Evolutionary conservation across 2,329 filamentous ascomycete species (phyloP).

Genomic region (Monilinia fructigena): DNA sequence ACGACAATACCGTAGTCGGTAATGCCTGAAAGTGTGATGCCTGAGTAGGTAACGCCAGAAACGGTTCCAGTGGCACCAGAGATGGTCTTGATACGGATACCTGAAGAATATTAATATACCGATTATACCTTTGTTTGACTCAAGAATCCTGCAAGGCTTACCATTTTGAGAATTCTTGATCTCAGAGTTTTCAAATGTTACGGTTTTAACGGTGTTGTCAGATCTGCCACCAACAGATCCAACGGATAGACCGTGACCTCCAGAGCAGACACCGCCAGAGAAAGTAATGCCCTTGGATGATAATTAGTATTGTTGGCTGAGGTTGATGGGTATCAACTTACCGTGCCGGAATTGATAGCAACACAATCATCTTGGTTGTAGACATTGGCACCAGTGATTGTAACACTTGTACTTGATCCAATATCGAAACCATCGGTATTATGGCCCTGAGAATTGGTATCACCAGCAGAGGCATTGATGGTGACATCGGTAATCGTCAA

Average conservation of each 20-base stretch:
- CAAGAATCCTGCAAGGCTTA: conserved; percentile 42
- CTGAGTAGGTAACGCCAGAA: conserved; percentile 50
- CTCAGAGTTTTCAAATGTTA: conserved; percentile 49
- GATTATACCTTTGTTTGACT: conserved; percentile 41
- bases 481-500: conserved; percentile 50
- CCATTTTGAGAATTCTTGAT: conserved; percentile 54
- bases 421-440: conserved; percentile 58
- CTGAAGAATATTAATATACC: conserved; percentile 38
- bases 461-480: conserved; percentile 56
- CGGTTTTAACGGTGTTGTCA: conserved; percentile 53
- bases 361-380: conserved; percentile 61
- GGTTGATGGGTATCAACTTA: conserved; percentile 42
- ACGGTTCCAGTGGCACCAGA: conserved; percentile 52
- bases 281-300: conserved; percentile 40
- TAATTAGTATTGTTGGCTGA: conserved; percentile 14
- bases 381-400: conserved; percentile 50
- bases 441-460: conserved; percentile 42
- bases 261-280: conserved; percentile 32
- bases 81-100: conserved; percentile 57
- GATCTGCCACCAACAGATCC: conserved; percentile 56
- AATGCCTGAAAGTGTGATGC: conserved; percentile 51
- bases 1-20: conserved; percentile 52
- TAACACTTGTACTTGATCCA: conserved; percentile 46
- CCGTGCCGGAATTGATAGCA: conserved; percentile 54
- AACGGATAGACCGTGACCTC: conserved; percentile 51